phyloP scores from a whole-genome alignment of 306 rosid species.

The Carpinus fangiana region DNA sequence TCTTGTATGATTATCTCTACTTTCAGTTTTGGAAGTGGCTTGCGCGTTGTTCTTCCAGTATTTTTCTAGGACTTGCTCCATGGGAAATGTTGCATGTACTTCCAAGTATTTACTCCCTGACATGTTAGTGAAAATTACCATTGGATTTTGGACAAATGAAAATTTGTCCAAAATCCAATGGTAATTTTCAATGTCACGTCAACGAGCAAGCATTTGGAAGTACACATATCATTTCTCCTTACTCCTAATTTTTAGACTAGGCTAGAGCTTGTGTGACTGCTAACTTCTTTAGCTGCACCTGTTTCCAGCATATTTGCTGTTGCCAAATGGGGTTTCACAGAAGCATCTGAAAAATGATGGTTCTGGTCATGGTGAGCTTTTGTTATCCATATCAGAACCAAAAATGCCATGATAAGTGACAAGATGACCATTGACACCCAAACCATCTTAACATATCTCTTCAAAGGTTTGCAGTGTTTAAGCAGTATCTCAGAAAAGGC shows the following conservation, averaged over 20 bases:
- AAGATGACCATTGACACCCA: conserved; percentile 48
- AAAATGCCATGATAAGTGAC: conserved; percentile 42
- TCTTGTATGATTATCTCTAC: background rate
- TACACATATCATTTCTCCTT: no score
- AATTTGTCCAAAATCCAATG: no score
- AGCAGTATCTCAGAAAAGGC: conserved; percentile 54
- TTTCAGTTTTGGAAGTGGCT: conserved; percentile 23
- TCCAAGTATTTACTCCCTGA: no score
- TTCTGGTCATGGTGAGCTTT: conserved; percentile 28
- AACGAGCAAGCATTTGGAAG: no score
- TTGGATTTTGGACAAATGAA: no score
- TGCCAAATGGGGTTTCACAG: conserved; percentile 36
- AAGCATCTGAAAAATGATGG: conserved; percentile 33
- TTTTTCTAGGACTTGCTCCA: background rate
- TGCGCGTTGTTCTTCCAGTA: conserved; percentile 31
- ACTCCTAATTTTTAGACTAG: conserved; percentile 15
- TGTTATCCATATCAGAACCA: conserved; percentile 48
- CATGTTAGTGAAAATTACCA: no score
- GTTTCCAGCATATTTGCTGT: conserved; percentile 27
- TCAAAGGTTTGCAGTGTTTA: conserved; percentile 65
- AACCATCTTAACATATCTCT: conserved; percentile 40
- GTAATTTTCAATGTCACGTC: no score
- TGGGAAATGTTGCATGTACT: no score
- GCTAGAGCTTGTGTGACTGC: conserved; percentile 3
- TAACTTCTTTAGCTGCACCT: conserved; percentile 24